Evolutionary conservation across 208 protist genomes (phyloP).

Genomic region (Leishmania gerbilli): DNA sequence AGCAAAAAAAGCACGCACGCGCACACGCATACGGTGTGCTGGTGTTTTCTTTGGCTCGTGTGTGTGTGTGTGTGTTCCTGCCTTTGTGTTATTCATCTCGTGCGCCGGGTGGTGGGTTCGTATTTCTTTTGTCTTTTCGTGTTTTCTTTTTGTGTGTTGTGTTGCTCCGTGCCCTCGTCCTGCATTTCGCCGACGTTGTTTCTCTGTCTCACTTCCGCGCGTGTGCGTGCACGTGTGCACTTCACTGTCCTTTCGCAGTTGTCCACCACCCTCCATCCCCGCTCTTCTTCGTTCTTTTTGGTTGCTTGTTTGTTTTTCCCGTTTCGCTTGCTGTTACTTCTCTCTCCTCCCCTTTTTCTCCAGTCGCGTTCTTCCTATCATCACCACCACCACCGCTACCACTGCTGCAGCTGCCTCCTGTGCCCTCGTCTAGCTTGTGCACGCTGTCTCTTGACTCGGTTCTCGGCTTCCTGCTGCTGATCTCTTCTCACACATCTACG

Average conservation of each 20-base stretch:
- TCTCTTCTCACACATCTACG: neutral
- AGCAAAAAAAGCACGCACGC: neutral
- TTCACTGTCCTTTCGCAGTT: neutral
- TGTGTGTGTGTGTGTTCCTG: neutral
- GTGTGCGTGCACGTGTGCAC: neutral
- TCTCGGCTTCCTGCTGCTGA: neutral
- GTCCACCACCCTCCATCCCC: neutral
- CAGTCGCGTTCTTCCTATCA: neutral
- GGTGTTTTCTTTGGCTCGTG: too few relatives aligned
- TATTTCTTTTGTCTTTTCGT: neutral
- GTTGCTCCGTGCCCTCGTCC: neutral
- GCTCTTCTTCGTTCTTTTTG: neutral
- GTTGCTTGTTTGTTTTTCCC: neutral
- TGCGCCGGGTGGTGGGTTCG: neutral
- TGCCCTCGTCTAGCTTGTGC: neutral
- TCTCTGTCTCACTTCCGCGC: neutral
- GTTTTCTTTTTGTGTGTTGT: neutral
- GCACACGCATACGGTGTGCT: neutral
- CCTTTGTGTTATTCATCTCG: neutral
- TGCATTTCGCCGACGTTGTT: neutral
- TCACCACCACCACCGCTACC: neutral
- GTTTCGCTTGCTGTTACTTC: neutral
- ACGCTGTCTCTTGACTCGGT: neutral
- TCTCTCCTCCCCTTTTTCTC: neutral
- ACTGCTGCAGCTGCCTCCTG: conserved; percentile 1